Evolutionary conservation across 1,139 yeast genomes (phyloP), one percentile per base, ranked within the genome.

Genomic region (Zygosaccharomyces pseudobailii): DNA sequence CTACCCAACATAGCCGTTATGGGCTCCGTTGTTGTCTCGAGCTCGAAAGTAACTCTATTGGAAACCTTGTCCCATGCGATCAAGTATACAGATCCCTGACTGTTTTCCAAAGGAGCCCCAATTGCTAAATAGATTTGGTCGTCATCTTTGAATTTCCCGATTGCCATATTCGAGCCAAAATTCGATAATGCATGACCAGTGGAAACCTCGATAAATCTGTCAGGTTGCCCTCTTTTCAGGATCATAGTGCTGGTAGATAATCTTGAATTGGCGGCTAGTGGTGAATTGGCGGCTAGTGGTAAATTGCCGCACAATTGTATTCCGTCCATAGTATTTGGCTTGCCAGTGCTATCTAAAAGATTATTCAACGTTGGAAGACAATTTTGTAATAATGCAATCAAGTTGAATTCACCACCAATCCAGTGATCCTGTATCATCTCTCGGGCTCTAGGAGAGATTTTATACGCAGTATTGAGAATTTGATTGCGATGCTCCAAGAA

Each of bases 21-120:
- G 3, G 51, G 51, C 10, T 24, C 17, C 8, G 41, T 28, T 21
- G 21, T 10, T n/a, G 22, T 17, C 10, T 36, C 40, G 41, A 46
- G 17, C 6, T 20, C 17, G 17, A 20, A n/a, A 13, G 20, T 17
- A 24, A 27, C 25, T 9, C 20, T 21, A 7, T 17, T 33, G 30
- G 19, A 13, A 27, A 36, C 13, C 23, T 58, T 55, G 6, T 49
- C 42, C 43, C 66, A 36, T 0, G 77, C 73, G 2, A 75, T 53
- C 6, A 75, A 55, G 48, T 74, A 75, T 0, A 74, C 68, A 0
- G 76, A 63, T 0, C 79, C 80, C 7, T 48, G 45, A 0, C 42
- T 36, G 5, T 67, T 70, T 47, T 78, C 82, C 48, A 61, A 68
- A 3, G 77, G 78, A 0, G 83, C 73, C 1, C 79, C 72, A 4